These are phyloP conservation scores for Tirmania nivea DNA, from an alignment of 495 filamentous ascomycete genomes.

Conservation along the genomic window DNA sequence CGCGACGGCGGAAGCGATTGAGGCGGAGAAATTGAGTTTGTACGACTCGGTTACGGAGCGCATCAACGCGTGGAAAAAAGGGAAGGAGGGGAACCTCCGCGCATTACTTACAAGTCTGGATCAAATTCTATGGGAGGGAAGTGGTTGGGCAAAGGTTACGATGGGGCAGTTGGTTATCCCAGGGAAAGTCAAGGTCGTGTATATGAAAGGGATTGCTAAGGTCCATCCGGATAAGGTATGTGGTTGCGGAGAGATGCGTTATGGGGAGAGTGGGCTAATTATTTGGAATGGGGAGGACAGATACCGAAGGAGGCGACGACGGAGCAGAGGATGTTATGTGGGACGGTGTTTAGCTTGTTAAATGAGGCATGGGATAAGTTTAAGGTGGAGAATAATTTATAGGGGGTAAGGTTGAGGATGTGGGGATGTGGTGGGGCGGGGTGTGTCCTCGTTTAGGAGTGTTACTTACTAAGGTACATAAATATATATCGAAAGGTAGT, in stretches of 20 bases:
- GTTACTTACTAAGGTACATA: too few species aligned
- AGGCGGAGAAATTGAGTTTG: slow-evolving; percentile 81
- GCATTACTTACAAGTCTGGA: slow-evolving; percentile 78
- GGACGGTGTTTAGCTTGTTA: slow-evolving; percentile 69
- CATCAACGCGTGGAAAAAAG: slow-evolving; percentile 58
- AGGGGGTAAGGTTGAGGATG: too few species aligned
- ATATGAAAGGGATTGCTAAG: slow-evolving; percentile 98
- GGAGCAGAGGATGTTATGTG: slow-evolving; percentile 82
- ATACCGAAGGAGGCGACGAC: slow-evolving; percentile 74
- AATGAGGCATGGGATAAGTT: slow-evolving; percentile 99
- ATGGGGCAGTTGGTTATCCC: slow-evolving; percentile 79
- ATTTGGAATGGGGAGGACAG: slow-evolving; percentile 24
- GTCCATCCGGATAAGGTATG: slow-evolving; percentile 96
- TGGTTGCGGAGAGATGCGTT: slow-evolving; percentile 1
- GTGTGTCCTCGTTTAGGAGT: too few species aligned
- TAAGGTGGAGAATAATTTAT: slow-evolving; percentile 49
- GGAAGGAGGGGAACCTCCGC: slow-evolving; percentile 79
- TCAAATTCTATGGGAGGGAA: slow-evolving; percentile 69
- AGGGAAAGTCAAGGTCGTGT: slow-evolving; percentile 82
- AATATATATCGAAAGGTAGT: too few species aligned
- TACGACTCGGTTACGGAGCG: slow-evolving; percentile 60
- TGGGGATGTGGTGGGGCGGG: too few species aligned
- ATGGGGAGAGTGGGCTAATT: too few species aligned
- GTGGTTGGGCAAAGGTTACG: slow-evolving; percentile 90
- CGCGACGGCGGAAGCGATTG: slow-evolving; percentile 55